Evolutionary conservation across 2,329 filamentous ascomycete species (phyloP).

Genomic region (Atkinsonella hypoxylon): DNA sequence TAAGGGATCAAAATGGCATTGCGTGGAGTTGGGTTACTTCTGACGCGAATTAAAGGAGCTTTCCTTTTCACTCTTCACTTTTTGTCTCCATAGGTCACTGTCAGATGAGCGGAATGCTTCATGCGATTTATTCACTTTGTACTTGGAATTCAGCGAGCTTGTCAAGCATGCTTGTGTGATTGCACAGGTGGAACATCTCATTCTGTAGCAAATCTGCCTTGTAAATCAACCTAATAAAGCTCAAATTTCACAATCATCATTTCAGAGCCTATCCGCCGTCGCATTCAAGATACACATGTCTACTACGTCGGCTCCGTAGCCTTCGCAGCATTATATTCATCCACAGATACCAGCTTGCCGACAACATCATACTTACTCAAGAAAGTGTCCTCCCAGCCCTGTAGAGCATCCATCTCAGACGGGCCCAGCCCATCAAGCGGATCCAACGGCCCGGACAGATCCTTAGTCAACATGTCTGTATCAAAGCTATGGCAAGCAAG

Average conservation of each 20-base stretch:
- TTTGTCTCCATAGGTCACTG: not conserved
- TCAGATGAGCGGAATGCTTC: not conserved
- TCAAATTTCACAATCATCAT: not conserved
- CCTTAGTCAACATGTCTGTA: constrained; percentile 85
- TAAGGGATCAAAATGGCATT: constrained; percentile 17
- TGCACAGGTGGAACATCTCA: not conserved
- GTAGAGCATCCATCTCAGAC: constrained; percentile 72
- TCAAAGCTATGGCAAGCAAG: constrained; percentile 89
- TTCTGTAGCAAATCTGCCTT: constrained; percentile 1
- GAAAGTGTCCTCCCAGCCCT: constrained; percentile 91
- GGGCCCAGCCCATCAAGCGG: constrained; percentile 56
- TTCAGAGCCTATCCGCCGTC: not conserved
- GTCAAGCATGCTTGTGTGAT: not conserved
- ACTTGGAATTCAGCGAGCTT: not conserved
- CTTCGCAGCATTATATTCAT: constrained; percentile 21
- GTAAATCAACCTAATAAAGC: too few species aligned
- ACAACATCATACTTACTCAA: constrained; percentile 91
- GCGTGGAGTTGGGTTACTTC: constrained; percentile 20
- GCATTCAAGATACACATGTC: not conserved
- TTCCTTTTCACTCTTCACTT: constrained; percentile 10
- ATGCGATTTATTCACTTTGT: not conserved
- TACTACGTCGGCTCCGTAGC: not conserved
- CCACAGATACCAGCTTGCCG: constrained; percentile 59
- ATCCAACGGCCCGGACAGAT: constrained; percentile 75
- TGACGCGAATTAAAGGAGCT: not conserved